These are phyloP conservation scores for Marsdenia floribunda DNA, from an alignment of 257 asterid genomes.

Conservation along the genomic window DNA sequence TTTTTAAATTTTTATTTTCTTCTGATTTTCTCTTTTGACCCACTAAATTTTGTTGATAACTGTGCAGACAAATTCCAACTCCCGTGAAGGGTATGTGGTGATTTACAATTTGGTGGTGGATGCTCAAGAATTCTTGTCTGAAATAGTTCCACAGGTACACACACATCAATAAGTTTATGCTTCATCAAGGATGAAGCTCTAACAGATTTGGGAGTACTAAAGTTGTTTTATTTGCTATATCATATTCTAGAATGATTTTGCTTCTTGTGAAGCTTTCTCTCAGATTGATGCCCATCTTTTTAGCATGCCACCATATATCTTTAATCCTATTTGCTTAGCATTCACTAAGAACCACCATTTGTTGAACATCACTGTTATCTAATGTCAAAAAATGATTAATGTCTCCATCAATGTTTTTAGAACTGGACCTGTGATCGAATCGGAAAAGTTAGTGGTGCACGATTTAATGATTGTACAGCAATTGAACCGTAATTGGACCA, in stretches of 20 bases:
- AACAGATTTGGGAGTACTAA: neutral
- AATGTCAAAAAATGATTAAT: too few relatives aligned
- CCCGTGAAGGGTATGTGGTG: constrained; percentile 99
- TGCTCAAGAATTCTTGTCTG: constrained; percentile 98
- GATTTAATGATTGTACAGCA: too few relatives aligned
- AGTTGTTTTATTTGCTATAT: neutral
- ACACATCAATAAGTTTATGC: constrained; percentile 27
- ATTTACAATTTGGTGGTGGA: constrained; percentile 94
- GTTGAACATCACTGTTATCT: too few relatives aligned
- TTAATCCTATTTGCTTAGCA: neutral
- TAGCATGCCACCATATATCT: neutral
- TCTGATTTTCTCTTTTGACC: constrained; percentile 2
- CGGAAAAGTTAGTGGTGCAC: too few relatives aligned
- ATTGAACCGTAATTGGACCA: too few relatives aligned
- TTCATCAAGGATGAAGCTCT: neutral
- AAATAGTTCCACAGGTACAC: constrained; percentile 59
- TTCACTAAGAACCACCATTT: neutral
- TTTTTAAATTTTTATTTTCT: neutral
- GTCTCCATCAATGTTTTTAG: too few relatives aligned
- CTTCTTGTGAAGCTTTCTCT: neutral
- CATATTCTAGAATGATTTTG: neutral
- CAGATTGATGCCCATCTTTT: neutral
- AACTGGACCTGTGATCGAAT: too few relatives aligned
- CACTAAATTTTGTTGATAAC: constrained; percentile 17
- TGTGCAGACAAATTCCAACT: constrained; percentile 77